Conservation (phyloP, 75 land plant species). For the Pinus taeda region DNA sequence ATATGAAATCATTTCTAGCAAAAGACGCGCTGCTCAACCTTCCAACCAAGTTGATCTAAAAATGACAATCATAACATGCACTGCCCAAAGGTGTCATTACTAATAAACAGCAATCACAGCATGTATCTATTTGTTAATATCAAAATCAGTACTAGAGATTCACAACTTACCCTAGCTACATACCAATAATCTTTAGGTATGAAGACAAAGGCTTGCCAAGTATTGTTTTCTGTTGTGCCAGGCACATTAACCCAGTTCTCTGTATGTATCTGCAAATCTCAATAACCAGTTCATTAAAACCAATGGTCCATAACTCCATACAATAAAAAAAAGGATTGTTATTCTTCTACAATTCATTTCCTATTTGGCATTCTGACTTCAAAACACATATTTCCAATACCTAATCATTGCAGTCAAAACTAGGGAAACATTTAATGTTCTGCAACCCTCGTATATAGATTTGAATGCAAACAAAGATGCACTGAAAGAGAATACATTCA, state of each 20-base stretch:
- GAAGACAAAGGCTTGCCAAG: conserved; percentile 84
- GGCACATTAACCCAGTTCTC: conserved; percentile 88
- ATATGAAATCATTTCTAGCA: not conserved
- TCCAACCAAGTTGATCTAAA: not conserved
- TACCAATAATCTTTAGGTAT: conserved; percentile 80
- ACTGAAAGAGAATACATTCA: not conserved
- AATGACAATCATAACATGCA: not conserved
- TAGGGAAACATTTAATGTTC: conserved; percentile 2
- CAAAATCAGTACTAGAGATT: not conserved
- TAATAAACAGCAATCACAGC: too few species aligned
- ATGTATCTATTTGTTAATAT: not conserved
- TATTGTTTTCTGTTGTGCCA: conserved; percentile 64
- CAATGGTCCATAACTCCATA: not conserved
- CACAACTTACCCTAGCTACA: conserved; percentile 50
- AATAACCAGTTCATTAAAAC: not conserved
- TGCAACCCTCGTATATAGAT: not conserved
- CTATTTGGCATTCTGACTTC: not conserved
- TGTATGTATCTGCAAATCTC: conserved; percentile 61
- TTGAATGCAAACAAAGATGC: not conserved
- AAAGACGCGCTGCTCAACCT: not conserved
- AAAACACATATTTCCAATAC: not conserved
- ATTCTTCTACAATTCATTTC: not conserved
- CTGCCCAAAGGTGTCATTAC: not conserved
- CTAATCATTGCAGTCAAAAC: not conserved
- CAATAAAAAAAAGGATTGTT: not conserved